Percentiles rank a stretch among this genome's conserved stretches.
These are phyloP conservation scores for Globisporangium nagaii DNA, from an alignment of 352 stramenopile species.

Conservation along the genomic window DNA sequence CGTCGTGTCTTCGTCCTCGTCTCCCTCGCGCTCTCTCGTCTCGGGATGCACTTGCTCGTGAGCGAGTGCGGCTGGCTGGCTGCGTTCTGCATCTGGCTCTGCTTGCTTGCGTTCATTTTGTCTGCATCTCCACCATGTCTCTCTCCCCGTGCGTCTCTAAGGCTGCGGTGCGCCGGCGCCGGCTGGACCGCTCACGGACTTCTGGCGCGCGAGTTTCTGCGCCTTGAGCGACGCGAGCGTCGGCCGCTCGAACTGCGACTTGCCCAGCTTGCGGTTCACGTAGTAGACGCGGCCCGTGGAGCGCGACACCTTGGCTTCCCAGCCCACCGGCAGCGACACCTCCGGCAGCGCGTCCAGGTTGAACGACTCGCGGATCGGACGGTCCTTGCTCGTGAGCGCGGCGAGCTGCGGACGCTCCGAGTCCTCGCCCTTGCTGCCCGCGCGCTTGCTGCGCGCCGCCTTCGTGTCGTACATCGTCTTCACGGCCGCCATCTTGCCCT, in stretches of 20 bases:
- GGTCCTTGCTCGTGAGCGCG: constrained; percentile 31
- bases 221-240: constrained; percentile 84
- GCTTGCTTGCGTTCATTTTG: neutral
- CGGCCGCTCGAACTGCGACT: constrained; percentile 82
- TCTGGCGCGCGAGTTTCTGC: constrained; percentile 73
- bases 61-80: too few species aligned
- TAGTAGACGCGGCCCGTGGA: constrained; percentile 86
- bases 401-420: constrained; percentile 17
- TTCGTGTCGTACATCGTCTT: constrained; percentile 73
- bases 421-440: constrained; percentile 54
- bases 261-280: constrained; percentile 83
- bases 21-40: too few species aligned
- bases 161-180: constrained; percentile 12
- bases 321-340: constrained; percentile 73
- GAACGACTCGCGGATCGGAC: constrained; percentile 75
- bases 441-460: constrained; percentile 36
- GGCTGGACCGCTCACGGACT: constrained; percentile 18
- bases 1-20: too few species aligned
- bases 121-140: neutral
- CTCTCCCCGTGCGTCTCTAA: constrained; percentile 10
- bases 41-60: too few species aligned
- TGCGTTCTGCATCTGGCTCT: too few species aligned
- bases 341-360: constrained; percentile 80
- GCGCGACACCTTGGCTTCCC: constrained; percentile 84
- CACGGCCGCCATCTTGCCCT: constrained; percentile 73